Evolutionary conservation across 345 rosid species (phyloP), one percentile per base, ranked within the genome.

Genomic region (Brassica rapa): DNA sequence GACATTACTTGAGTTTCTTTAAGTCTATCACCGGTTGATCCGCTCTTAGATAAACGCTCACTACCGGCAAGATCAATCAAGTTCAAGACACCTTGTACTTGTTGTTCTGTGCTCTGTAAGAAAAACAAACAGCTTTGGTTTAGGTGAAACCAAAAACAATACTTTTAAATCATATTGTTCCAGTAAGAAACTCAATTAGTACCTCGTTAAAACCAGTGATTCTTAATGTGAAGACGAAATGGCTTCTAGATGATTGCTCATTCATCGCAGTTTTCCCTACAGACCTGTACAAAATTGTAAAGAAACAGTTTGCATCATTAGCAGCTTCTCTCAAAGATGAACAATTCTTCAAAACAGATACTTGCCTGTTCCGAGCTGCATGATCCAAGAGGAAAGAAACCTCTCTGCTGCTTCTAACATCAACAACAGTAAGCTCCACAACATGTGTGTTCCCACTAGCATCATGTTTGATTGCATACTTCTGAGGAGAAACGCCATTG

Each of bases 61-160:
- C 99, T 95, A 49, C 99, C 99, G 37, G 99, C 99, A 74, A 95
- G 94, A 89, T 95, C 99, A 69, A 95, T 93, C 62, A 95, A 91
- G 86, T 95, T 93, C 87, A 95, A 70, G 70, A 95, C 86, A 68
- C 99, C 94, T 86, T 95, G 98, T 56, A 90, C 94, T 64, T 93
- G 97, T 82, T 95, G 99, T 68, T 95, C 98, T 1, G 96, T 95
- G 83, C 91, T 86, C 99, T 95, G 69, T 41, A 71, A 60, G 46
- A 23, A 9, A 43, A 65, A 4, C 53, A 9, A 62, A 16, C 19
- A 4, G 35, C 33, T 27, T 60, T 32, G 25, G 65, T 46, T 76
- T 71, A 71, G 32, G 11, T 1, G 65, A 68, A 68, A 70, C 53
- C 39, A 16, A 68, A 21, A 29, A 33, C 9, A 11, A 11, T 27